Base-by-base conservation (phyloP, 257 asterid species). In the Linderniella brevidens region DNA sequence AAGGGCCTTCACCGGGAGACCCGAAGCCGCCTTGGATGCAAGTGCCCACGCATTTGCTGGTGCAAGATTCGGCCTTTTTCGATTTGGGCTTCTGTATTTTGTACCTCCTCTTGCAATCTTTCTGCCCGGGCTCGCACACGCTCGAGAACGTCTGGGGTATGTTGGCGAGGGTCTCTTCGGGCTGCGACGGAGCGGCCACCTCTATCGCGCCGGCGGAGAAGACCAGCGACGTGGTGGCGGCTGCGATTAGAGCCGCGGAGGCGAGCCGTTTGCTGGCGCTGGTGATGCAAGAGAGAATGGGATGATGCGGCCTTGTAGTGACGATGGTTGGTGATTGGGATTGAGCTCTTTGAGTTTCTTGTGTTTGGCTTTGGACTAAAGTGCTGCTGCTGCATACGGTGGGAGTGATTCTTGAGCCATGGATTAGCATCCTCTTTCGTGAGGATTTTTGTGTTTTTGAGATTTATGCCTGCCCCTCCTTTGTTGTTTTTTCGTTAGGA, bases 1-100 rank as follows among this genome's bases (percentile, higher is more conserved):
- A 68, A 48, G 97, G 97, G 55, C 97, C 95, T 70, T 88, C 97
- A 11, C 97, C 95, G 18, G 95, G 92, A 37, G 94, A 55, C n/a
- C 96, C 94, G 50, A 44, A 58, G 0, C 75, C 97, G n/a, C 95
- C 97, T 49, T 67, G 70, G 25, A 83, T 80, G 65, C 97, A 88
- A 58, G 93, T 80, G 50, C 70, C 53, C 0, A 69, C 69, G 19
- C 97, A 88, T 58, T 88, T 84, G 17, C 75, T 60, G 4, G 93
- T 80, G 52, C 97, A 88, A 7, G 8, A 42, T 69, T 84, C 97
- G 0, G 97, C 97, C 65, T 84, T 78, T 48, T 59, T 74, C 18
- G 95, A 88, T 55, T 80, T 80, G 18, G 97, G 97, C 46, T 68
- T 60, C 61, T 88, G 93, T 49, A 88, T 84, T 54, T 76, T 78